phyloP scores from a whole-genome alignment of 352 stramenopile species.

The Phytophthora ramorum region DNA sequence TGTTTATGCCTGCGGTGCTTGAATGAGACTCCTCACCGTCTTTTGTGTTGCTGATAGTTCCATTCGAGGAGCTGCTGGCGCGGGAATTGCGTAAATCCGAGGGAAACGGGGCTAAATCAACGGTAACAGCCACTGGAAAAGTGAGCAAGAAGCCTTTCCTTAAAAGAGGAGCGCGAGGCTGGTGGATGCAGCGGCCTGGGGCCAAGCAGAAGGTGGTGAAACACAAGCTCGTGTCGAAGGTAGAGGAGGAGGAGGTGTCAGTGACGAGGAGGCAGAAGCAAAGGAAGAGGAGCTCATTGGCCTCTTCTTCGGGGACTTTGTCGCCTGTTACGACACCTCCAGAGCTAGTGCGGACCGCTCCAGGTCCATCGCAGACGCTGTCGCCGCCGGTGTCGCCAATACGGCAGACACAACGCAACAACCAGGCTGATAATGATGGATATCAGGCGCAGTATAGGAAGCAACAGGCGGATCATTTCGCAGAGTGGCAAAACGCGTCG shows the following conservation, averaged over 20 bases:
- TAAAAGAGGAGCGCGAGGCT: slow-evolving; percentile 78
- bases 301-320: slow-evolving; percentile 24
- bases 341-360: slow-evolving; percentile 8
- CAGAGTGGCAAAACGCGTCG: slow-evolving; percentile 37
- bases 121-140: neutral
- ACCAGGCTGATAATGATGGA: neutral
- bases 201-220: slow-evolving; percentile 63
- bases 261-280: slow-evolving; percentile 7
- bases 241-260: slow-evolving; percentile 29
- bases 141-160: slow-evolving; percentile 66
- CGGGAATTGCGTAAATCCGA: slow-evolving; percentile 62
- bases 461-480: slow-evolving; percentile 12
- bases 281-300: neutral
- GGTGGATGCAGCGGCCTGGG: slow-evolving; percentile 79
- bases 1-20: neutral
- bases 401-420: slow-evolving; percentile 9
- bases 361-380: slow-evolving; percentile 15
- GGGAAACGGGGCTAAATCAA: slow-evolving; percentile 5
- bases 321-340: slow-evolving; percentile 22
- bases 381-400: slow-evolving; percentile 30
- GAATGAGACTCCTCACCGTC: neutral
- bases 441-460: neutral
- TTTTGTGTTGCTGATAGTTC: slow-evolving; percentile 37
- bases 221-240: slow-evolving; percentile 66
- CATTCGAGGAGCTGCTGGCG: slow-evolving; percentile 76